Evolutionary conservation across 2,329 filamentous ascomycete species (phyloP).

Genomic region (Cladophialophora carrionii): DNA sequence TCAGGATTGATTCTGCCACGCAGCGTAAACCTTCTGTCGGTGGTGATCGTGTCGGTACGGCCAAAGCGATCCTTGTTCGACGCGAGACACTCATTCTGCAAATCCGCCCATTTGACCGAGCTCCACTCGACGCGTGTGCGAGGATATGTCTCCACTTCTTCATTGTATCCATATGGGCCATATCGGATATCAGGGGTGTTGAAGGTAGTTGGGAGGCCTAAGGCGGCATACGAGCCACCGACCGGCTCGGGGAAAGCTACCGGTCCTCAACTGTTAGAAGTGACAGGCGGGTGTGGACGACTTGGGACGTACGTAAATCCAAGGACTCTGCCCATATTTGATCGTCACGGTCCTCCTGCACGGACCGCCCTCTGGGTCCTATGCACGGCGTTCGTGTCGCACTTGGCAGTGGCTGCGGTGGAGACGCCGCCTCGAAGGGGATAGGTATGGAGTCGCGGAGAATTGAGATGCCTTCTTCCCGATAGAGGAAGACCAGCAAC

Average conservation of each 20-base stretch:
- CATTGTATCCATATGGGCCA: constrained; percentile 21
- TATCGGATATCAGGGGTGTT: constrained; percentile 25
- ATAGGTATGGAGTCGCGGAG: constrained; percentile 15
- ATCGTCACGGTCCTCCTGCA: constrained; percentile 62
- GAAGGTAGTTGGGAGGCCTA: constrained; percentile 20
- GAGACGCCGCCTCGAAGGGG: constrained; percentile 1
- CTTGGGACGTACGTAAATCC: constrained; percentile 17
- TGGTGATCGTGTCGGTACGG: constrained; percentile 15
- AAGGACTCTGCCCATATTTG: constrained; percentile 12
- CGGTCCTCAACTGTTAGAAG: not conserved
- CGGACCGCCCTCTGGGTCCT: constrained; percentile 57
- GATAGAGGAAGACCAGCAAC: constrained; percentile 12
- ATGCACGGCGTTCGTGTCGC: constrained; percentile 54
- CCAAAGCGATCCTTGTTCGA: constrained; percentile 19
- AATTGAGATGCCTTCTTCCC: not conserved
- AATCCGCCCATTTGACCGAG: constrained; percentile 20
- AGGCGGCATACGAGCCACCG: constrained; percentile 21
- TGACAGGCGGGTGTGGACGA: not conserved
- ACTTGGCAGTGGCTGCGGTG: constrained; percentile 10
- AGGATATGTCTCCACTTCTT: constrained; percentile 12
- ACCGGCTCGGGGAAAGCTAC: constrained; percentile 23
- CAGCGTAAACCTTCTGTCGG: constrained; percentile 12
- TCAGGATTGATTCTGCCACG: not conserved
- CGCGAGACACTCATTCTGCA: constrained; percentile 27
- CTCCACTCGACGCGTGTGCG: constrained; percentile 21